A percentile compares a stretch with the other conserved stretches of the same genome.
Evolutionary conservation across 2,329 filamentous ascomycete genomes (phyloP).

Genomic region (Cladophialophora carrionii): DNA sequence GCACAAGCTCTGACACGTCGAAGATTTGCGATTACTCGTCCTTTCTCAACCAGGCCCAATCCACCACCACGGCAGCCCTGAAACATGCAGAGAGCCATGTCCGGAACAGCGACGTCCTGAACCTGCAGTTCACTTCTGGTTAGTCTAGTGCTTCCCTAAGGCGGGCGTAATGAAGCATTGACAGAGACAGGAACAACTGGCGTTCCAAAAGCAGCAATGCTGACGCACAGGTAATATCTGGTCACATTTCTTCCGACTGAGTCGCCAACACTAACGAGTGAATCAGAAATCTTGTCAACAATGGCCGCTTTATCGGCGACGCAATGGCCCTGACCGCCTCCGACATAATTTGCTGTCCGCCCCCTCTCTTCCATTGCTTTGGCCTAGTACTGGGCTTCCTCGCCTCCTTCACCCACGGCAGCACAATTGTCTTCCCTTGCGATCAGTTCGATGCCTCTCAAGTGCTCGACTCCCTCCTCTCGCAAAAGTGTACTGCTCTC

Average conservation of each 20-base stretch:
- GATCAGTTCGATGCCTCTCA: constrained; percentile 83
- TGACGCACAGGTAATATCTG: constrained; percentile 67
- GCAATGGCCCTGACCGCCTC: constrained; percentile 75
- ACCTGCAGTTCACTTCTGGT: constrained; percentile 88
- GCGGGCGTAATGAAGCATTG: neutral
- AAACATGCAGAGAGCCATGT: constrained; percentile 22
- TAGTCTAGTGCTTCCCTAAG: constrained; percentile 4
- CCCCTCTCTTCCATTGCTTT: constrained; percentile 71
- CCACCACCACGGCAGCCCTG: constrained; percentile 25
- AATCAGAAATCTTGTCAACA: constrained; percentile 61
- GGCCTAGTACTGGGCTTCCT: constrained; percentile 90
- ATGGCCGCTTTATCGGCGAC: constrained; percentile 78
- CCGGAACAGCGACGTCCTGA: constrained; percentile 68
- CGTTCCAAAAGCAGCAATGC: constrained; percentile 84
- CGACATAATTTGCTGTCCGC: constrained; percentile 70
- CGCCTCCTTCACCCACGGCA: constrained; percentile 81
- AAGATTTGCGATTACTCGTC: constrained; percentile 53
- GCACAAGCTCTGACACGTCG: constrained; percentile 53
- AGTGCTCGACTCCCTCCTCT: constrained; percentile 55
- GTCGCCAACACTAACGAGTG: constrained; percentile 10
- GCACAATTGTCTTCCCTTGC: constrained; percentile 80
- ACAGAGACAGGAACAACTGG: constrained; percentile 71
- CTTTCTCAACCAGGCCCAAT: constrained; percentile 41
- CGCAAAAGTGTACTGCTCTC: constrained; percentile 46
- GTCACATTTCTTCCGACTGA: neutral